Base-by-base conservation (phyloP, 257 asterid genomes). In the Nyctanthes arbortristis region DNA sequence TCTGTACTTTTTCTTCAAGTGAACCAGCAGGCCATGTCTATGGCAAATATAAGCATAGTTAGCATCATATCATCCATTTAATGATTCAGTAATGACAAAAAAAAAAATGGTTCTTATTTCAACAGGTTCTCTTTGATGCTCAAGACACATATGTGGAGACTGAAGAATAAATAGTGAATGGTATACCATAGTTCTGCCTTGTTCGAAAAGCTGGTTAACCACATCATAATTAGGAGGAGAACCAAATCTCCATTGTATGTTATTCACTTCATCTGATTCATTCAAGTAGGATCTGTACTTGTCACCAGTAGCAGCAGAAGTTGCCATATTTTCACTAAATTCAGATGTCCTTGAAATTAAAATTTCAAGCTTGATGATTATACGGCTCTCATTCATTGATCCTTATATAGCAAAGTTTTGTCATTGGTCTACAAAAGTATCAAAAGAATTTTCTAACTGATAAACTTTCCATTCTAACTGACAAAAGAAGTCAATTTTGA, bases 101-200 rank as follows among this genome's bases (percentile, higher is more conserved):
- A 35, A 35, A 35, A 6, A 35, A 5, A 35, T 7, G 0, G 10
- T 39, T 39, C 3, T n/a, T n/a, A n/a, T n/a, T 13, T 39, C 47
- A 13, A 13, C 47, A 39, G 4, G 4, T 39, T 39, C 14, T 18
- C 47, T 39, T 39, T 18, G 4, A 39, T 13, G 0, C 47, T 39
- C 6, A 5, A 12, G n/a, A n/a, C n/a, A n/a, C n/a, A n/a, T n/a
- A n/a, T n/a, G n/a, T n/a, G n/a, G n/a, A n/a, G n/a, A n/a, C 16
- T 40, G 52, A 8, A 4, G 22, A 40, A 22, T 40, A 10, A 40
- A 40, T 40, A 16, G 52, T 4, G 52, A 40, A 16, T n/a, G n/a
- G 5, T 24, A 22, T 80, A 88, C 97, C 73, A 84, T 84, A 45
- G 95, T 87, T 78, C 88, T 78, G 75, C 91, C 96, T 76, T 88